Conservation (phyloP, 768 basidiomycete genomes). For the Xerocomellus dryophilus region DNA sequence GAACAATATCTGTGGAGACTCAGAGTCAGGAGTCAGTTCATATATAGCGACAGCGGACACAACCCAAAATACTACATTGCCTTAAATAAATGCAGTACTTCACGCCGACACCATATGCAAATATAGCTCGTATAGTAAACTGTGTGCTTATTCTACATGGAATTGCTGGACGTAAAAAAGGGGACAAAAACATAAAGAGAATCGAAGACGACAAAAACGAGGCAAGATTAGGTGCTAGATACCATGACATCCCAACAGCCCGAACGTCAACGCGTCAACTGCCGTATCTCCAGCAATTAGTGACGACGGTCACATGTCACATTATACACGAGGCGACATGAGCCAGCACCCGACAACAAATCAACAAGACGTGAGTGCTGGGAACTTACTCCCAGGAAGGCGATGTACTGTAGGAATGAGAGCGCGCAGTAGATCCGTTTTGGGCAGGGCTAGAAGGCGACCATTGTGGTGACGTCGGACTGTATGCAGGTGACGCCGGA, state of each 20-base stretch:
- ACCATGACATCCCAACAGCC: conserved; percentile 12
- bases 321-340: conserved; percentile 3
- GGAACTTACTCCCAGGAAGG: conserved; percentile 50
- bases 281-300: conserved; percentile 7
- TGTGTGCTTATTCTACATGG: conserved; percentile 35
- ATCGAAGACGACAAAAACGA: conserved; percentile 12
- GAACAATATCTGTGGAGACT: not conserved
- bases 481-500: conserved; percentile 83
- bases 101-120: conserved; percentile 5
- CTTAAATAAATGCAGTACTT: not conserved
- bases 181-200: conserved; percentile 5
- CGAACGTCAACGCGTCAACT: conserved; percentile 2
- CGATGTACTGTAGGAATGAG: conserved; percentile 44
- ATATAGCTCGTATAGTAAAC: conserved; percentile 26
- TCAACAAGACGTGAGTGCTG: conserved; percentile 4
- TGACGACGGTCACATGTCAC: conserved; percentile 6
- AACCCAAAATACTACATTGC: too few relatives aligned
- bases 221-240: conserved; percentile 24
- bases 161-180: conserved; percentile 27
- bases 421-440: conserved; percentile 39
- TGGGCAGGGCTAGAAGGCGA: conserved; percentile 79
- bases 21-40: too few relatives aligned
- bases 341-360: conserved; percentile 13
- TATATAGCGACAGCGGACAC: not conserved
- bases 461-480: conserved; percentile 82